A percentile compares a stretch with the other conserved stretches of the same genome.
These are phyloP conservation scores for Annulohypoxylon nitens DNA, from an alignment of 495 filamentous ascomycete genomes.

Conservation along the genomic window DNA sequence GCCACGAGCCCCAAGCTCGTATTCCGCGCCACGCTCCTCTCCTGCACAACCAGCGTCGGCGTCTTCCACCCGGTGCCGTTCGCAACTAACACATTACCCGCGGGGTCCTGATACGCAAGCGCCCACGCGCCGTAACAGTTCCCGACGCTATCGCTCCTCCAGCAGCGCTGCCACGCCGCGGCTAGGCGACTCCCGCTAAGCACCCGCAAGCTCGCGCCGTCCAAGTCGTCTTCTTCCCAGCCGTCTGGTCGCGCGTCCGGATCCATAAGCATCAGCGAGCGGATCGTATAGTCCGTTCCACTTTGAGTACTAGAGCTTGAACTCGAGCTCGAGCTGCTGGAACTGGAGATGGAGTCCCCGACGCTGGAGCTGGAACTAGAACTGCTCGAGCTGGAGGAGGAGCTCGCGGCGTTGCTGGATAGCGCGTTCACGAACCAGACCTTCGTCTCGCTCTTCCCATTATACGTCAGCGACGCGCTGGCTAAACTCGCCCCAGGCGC, in stretches of 20 bases:
- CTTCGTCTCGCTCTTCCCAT: not conserved
- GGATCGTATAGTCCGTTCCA: not conserved
- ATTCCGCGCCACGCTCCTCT: constrained; percentile 2
- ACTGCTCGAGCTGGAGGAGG: too few species aligned
- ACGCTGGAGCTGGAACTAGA: too few species aligned
- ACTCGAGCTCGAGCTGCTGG: too few species aligned
- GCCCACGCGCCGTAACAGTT: constrained; percentile 20
- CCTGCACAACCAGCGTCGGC: constrained; percentile 2
- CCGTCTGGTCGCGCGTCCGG: not conserved
- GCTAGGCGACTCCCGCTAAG: constrained; percentile 23
- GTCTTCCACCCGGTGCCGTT: constrained; percentile 14
- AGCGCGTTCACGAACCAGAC: constrained; percentile 26
- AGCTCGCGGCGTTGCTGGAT: constrained; percentile 4
- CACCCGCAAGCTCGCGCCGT: not conserved
- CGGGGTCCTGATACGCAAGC: constrained; percentile 27
- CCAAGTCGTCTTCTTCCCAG: constrained; percentile 15
- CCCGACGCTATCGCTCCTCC: not conserved
- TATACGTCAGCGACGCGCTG: not conserved
- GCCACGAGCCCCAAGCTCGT: constrained; percentile 28
- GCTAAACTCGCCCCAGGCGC: not conserved
- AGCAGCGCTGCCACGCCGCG: constrained; percentile 33
- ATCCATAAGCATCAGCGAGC: not conserved
- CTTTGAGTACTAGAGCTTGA: not conserved
- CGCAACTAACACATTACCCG: constrained; percentile 19
- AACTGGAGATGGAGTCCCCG: too few species aligned